Evolutionary conservation across 1,284 basidiomycete genomes (phyloP), one percentile per base, ranked within the genome.

Genomic region (Ustilago xerochloae): DNA sequence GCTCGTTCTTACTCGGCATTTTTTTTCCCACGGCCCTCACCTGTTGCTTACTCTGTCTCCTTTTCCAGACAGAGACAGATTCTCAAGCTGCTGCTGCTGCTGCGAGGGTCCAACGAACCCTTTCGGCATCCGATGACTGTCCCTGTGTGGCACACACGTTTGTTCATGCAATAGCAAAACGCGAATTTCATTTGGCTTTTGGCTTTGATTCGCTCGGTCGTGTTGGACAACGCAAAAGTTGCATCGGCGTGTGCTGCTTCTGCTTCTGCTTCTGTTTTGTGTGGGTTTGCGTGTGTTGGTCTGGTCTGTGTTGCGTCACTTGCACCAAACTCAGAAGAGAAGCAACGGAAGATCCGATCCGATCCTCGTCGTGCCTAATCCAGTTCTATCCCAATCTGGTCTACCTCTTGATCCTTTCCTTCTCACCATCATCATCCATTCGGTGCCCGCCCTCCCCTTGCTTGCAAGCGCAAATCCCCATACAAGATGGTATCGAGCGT

Each of bases 401-500:
- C n/a, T n/a, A n/a, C n/a, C n/a, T n/a, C 16, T 24, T 46, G 9
- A 24, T 10, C 28, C 36, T 38, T 38, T 39, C 43, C 41, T 57
- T 53, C 32, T 46, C 57, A 63, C 59, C 58, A 57, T 36, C 62
- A 51, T 22, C 63, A 24, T 53, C 53, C 9, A 32, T 18, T 55
- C 53, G 28, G 39, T 30, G 29, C n/a, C 15, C 39, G 16, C 26
- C 15, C 26, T 29, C 18, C 4, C 39, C 26, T 30, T 29, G 29
- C 18, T 32, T 60, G 41, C 41, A 43, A 43, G 41, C 22, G 32
- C 10, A 24, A 20, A 20, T 46, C 28, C 6, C 12, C 33, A n/a
- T 41, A 29, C 61, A 65, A 43, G 46, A 75, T 75, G 72, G 72
- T 70, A 29, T 75, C 72, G 52, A 69, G 65, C 49, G 13, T 61